Evolutionary conservation across 2,329 filamentous ascomycete genomes (phyloP), one percentile per base, ranked within the genome.

Genomic region (Penicillium oxalicum): DNA sequence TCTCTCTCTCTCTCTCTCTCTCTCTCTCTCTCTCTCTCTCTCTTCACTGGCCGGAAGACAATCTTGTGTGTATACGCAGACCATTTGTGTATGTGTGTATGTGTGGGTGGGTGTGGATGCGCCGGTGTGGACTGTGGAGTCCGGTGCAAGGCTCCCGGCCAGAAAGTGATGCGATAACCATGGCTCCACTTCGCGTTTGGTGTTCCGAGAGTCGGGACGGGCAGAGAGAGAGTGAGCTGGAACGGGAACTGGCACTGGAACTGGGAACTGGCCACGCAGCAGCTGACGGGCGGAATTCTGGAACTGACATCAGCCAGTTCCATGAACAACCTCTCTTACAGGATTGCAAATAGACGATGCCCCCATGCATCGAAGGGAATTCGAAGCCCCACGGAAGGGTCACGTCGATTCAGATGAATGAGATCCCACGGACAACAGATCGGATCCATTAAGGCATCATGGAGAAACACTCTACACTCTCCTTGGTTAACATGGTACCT

Each of bases 111-210:
- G 18, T 18, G 18, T 18, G 18, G 18, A 18, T 18, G 18, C 18
- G 18, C 18, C 18, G 18, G 18, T 18, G 18, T 18, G 18, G 18
- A 18, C 18, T 18, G 18, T 18, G 18, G 18, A 18, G 18, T 18
- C 18, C 18, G 18, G 18, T 26, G 45, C 45, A 40, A 42, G 45
- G 48, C 37, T 41, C 36, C 36, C 24, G 40, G 46, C 42, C 39
- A 44, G 18, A 18, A 18, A 52, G 53, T 57, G 52, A 53, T 55
- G 55, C 51, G 55, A 57, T 55, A 57, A 54, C 53, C 53, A 52
- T 49, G 55, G 55, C 45, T 57, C 55, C 55, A 57, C 55, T 54
- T 53, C 42, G 54, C 51, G 48, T 47, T 38, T 47, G 44, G 44
- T 9, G 42, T 50, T 45, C 52, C 54, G 51, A 51, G 45, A 48